Evolutionary conservation across 768 basidiomycete species (phyloP).

Genomic region (Asterophora parasitica): DNA sequence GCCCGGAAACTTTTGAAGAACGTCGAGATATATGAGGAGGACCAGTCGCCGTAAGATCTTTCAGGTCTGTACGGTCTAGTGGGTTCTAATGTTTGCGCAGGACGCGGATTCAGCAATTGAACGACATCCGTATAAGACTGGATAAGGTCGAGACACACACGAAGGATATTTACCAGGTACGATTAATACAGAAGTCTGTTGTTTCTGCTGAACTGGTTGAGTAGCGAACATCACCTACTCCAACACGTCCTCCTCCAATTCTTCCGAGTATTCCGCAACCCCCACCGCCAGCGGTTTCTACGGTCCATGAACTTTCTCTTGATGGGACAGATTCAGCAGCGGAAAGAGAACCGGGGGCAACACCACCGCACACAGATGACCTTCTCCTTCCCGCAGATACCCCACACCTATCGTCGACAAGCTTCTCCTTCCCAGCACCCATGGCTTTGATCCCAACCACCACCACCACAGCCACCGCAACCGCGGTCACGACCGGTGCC

Average conservation of each 20-base stretch:
- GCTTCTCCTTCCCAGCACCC: slow-evolving; percentile 19
- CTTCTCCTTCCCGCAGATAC: slow-evolving; percentile 37
- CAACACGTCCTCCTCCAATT: slow-evolving; percentile 39
- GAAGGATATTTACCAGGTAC: slow-evolving; percentile 49
- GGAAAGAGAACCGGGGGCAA: slow-evolving; percentile 1
- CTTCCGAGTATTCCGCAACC: slow-evolving; percentile 53
- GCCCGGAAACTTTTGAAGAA: slow-evolving; percentile 54
- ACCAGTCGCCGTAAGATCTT: slow-evolving; percentile 37
- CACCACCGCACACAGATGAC: slow-evolving; percentile 26
- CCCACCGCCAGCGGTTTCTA: slow-evolving; percentile 21
- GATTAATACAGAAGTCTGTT: background rate
- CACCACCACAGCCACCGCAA: slow-evolving; percentile 25
- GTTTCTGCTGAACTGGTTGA: background rate
- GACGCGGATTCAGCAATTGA: slow-evolving; percentile 37
- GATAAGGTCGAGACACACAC: slow-evolving; percentile 52
- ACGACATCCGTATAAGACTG: slow-evolving; percentile 44
- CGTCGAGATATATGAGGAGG: slow-evolving; percentile 46
- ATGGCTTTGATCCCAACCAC: slow-evolving; percentile 29
- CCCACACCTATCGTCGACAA: slow-evolving; percentile 17
- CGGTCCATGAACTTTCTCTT: slow-evolving; percentile 18
- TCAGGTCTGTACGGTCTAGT: background rate
- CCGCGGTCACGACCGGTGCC: slow-evolving; percentile 20
- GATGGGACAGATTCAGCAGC: background rate
- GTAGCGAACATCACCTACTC: slow-evolving; percentile 39
- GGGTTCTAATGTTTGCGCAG: slow-evolving; percentile 23